Conservation (phyloP, 1,284 basidiomycete species). For the Volvariella surrecta region DNA sequence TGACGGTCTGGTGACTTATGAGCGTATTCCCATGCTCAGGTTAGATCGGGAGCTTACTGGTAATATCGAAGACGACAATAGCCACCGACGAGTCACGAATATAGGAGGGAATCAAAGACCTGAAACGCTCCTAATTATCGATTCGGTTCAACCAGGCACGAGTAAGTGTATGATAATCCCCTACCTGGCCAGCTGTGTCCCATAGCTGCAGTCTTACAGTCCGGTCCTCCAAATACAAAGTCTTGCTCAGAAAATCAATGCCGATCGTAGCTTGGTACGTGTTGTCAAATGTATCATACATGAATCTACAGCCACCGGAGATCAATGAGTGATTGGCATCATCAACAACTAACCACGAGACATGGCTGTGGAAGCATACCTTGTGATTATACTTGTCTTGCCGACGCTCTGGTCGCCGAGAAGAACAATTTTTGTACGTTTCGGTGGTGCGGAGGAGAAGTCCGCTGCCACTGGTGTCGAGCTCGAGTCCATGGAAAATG, state of each 20-base stretch:
- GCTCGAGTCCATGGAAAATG: constrained; percentile 33
- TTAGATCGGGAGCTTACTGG: constrained; percentile 55
- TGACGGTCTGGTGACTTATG: constrained; percentile 62
- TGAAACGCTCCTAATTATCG: constrained; percentile 81
- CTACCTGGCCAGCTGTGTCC: constrained; percentile 96
- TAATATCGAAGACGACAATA: constrained; percentile 98
- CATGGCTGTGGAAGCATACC: constrained; percentile 39
- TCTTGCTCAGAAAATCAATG: constrained; percentile 99
- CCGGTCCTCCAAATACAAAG: constrained; percentile 98
- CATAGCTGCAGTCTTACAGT: constrained; percentile 97
- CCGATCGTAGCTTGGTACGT: constrained; percentile 99
- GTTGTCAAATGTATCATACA: constrained; percentile 99
- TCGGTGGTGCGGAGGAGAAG: constrained; percentile 80
- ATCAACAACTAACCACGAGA: background rate
- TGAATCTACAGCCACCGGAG: constrained; percentile 51
- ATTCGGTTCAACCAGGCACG: constrained; percentile 2
- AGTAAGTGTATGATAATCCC: constrained; percentile 14
- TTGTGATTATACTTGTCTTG: constrained; percentile 96
- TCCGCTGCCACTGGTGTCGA: constrained; percentile 69
- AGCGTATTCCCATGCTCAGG: background rate
- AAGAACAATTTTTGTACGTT: constrained; percentile 94
- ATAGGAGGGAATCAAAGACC: constrained; percentile 97
- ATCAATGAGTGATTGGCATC: background rate
- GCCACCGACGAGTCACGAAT: constrained; percentile 98
- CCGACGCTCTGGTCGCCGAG: constrained; percentile 91